Evolutionary conservation across 2,329 filamentous ascomycete species (phyloP), one percentile per base, ranked within the genome.

Genomic region (Decorospora gaudefroyi): DNA sequence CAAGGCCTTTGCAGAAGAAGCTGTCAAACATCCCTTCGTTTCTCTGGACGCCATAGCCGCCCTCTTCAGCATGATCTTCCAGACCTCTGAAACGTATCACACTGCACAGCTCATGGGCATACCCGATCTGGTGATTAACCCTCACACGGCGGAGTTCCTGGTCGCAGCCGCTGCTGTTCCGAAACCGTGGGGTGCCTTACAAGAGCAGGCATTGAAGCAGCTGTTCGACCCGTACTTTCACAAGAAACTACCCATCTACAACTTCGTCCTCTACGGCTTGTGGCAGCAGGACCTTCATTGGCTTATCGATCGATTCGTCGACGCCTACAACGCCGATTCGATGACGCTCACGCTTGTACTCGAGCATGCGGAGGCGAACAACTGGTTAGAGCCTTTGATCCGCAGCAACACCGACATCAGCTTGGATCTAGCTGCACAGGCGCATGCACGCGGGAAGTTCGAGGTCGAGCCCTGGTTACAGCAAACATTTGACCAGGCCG

Each of bases 271-370:
- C 44, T 86, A 96, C 64, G 91, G 90, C 46, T 75, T 96, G 4
- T 97, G 92, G 91, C 85, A 87, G 57, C 90, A 93, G 65, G 90
- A 97, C 65, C 88, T 85, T 55, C 80, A 86, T 13, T 97, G 90
- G 87, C 87, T 97, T 11, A 85, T 86, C 7, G 82, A 85, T 53
- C 84, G 88, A 46, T 82, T 99, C 22, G 83, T 92, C 28, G 85
- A 90, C 46, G 80, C 82, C 6, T 90, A 93, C 67, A 86, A 85
- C 27, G 75, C 79, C 45, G 82, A 87, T 57, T 85, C 83, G 2
- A 81, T 84, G 44, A 80, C 85, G 36, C 77, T 91, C 25, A 79
- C 81, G 3, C 72, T 82, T 11, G 87, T 92, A 23, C 84, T 89
- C 51, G 86, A 95, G 35, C 89, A 95, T 62, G 89, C 90, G 6